Base-by-base conservation (phyloP, 108 stramenopile genomes). In the Nannochloropsis gaditana region DNA sequence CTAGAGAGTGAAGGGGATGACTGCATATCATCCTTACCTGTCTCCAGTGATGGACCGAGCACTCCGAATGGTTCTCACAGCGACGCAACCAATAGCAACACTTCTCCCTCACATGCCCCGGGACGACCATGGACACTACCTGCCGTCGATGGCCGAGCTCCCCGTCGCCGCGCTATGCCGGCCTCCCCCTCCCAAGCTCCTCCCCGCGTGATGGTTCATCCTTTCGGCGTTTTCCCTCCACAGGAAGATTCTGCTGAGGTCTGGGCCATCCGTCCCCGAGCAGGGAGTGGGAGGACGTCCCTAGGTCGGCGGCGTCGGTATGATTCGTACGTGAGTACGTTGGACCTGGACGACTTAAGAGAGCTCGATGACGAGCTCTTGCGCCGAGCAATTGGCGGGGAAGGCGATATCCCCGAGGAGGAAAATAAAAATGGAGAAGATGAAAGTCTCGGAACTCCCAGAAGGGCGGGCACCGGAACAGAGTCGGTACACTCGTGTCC, bases 51-150 rank as follows among this genome's bases (percentile, higher is more conserved):
- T n/a, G 59, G n/a, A n/a, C 59, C 15, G 19, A 3, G 59, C 6
- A 31, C 31, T 31, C 31, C 31, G 31, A n/a, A 73, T n/a, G n/a
- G 19, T 15, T 73, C 59, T 73, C 59, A 73, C 3, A 73, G 59
- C 59, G 59, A 73, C 8, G n/a, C 2, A n/a, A 73, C 19, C n/a
- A 73, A 73, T n/a, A n/a, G 59, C 15, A 73, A n/a, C 59, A 8
- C 59, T n/a, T 73, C 59, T n/a, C 59, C 59, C 2, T 15, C 19
- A n/a, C 19, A 15, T 15, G 59, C 59, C n/a, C 59, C n/a, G 15
- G 59, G 59, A n/a, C 59, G 59, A n/a, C 59, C 59, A n/a, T 73
- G 59, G 59, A n/a, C 59, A n/a, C n/a, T 73, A n/a, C 59, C 59
- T 4, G 15, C 15, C 59, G 59, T 73, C 8, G 59, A 73, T 3